Conservation (phyloP, 2,329 filamentous ascomycete species). For the Trichoderma pleuroti region DNA sequence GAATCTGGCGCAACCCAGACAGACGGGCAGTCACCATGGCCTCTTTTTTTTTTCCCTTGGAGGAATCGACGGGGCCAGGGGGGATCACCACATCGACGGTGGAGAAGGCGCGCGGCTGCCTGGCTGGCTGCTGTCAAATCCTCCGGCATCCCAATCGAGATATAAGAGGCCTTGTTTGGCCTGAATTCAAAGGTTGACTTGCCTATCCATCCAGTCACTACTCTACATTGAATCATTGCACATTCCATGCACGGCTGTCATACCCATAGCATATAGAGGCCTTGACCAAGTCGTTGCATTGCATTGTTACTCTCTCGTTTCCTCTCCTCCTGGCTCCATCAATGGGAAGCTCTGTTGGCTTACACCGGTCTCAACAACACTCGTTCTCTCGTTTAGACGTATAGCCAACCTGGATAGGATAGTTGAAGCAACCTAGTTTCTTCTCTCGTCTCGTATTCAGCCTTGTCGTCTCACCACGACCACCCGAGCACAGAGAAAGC, state of each 20-base stretch:
- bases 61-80: neutral
- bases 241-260: neutral
- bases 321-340: neutral
- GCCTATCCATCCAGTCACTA: neutral
- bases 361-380: neutral
- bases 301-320: neutral
- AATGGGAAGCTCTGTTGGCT: constrained; percentile 1
- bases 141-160: constrained; percentile 3
- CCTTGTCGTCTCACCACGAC: neutral
- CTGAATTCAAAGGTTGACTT: constrained; percentile 9
- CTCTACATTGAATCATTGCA: neutral
- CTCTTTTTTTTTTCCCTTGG: neutral
- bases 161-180: constrained; percentile 17
- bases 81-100: neutral
- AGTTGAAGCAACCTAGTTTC: neutral
- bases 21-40: neutral
- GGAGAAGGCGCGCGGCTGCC: constrained; percentile 16
- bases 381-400: neutral
- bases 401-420: neutral
- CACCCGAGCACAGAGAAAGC: neutral
- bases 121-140: constrained; percentile 14
- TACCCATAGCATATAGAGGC: neutral
- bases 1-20: neutral
- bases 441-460: neutral
- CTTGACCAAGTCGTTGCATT: neutral